Base-by-base conservation (phyloP, 257 asterid genomes). In the Perilla frutescens region DNA sequence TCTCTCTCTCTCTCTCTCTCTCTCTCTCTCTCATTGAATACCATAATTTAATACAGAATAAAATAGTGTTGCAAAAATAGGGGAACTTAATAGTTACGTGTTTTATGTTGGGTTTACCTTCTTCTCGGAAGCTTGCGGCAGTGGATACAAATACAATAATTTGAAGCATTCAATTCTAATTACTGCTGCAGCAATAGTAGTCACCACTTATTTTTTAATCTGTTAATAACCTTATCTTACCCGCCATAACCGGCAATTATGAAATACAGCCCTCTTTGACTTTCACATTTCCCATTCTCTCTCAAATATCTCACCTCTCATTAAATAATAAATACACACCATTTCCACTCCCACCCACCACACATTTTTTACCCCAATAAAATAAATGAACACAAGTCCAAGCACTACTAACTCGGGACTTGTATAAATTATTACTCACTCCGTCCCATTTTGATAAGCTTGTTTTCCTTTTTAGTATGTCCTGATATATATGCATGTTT, bases 161-260 rank as follows among this genome's bases (percentile, higher is more conserved):
- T 40, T 62, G 39, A 41, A 62, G 68, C 14, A 62, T 41, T 62
- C 9, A 62, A 41, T 62, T 62, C 37, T 3, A 62, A 9, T 62
- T 41, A 62, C 53, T 62, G 68, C 15, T 14, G 68, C 36, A 39
- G 68, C 51, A 40, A 4, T 3, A 1, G 51, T 47, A 47, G 51
- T 9, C 13, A 47, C 14, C 10, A 9, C 14, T 47, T 48, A 3
- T 20, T 48, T 48, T 12, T 44, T 44, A 20, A 20, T 20, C 26
- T 20, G 26, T 20, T 20, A 50, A 50, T 5, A 13, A 13, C 55
- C 34, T 11, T 71, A 71, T 50, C 71, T 72, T 74, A 74, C 79
- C 83, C 58, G 70, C 73, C 47, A 36, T 20, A 66, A 64, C 43
- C 6, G 56, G 49, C 60, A n/a, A 39, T 71, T 62, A 54, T 56